Conservation (phyloP, 305 asterid species). For the Fraxinus sp. region DNA sequence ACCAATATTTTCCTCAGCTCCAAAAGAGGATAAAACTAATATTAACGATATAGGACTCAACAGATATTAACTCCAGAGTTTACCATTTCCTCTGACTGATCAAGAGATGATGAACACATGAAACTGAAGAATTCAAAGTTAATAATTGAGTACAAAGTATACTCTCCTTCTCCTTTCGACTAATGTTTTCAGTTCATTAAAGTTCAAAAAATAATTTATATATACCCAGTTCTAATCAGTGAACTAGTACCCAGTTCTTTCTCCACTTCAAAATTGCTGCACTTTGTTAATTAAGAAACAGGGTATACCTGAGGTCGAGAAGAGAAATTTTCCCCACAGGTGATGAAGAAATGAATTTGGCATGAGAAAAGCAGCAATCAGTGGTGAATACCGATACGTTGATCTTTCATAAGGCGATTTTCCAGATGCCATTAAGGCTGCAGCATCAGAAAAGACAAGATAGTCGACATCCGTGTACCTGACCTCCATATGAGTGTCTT, state of each 20-base stretch:
- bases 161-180: neutral
- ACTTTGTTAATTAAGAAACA: neutral
- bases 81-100: neutral
- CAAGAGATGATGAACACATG: neutral
- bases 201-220: neutral
- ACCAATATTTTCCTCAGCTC: neutral
- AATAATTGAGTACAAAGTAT: neutral
- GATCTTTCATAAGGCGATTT: constrained; percentile 79
- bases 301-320: constrained; percentile 66
- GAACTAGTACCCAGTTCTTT: neutral
- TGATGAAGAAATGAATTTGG: constrained; percentile 78
- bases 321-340: constrained; percentile 81
- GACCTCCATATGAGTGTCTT: constrained; percentile 85
- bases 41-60: neutral
- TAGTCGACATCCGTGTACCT: constrained; percentile 90
- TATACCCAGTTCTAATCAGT: neutral
- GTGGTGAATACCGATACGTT: constrained; percentile 87
- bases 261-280: neutral
- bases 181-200: neutral
- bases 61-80: neutral
- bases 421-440: constrained; percentile 67
- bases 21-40: neutral
- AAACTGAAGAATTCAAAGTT: neutral
- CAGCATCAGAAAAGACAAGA: constrained; percentile 90
- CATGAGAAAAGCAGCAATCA: constrained; percentile 69